Evolutionary conservation across 2,329 filamentous ascomycete species (phyloP).

Genomic region (Aureobasidium sp.): DNA sequence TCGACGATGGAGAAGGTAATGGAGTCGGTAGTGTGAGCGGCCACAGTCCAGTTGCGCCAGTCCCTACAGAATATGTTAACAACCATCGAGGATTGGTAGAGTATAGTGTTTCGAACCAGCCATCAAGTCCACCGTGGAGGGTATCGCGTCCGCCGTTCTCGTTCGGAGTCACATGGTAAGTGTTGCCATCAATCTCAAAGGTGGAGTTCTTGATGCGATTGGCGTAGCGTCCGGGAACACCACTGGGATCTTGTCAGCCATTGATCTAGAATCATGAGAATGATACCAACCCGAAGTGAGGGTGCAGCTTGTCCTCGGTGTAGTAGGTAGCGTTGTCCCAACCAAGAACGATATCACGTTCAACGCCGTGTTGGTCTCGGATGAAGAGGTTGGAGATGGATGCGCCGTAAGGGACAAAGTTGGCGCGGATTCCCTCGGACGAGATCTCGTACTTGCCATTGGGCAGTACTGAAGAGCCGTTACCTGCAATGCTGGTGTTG

Average conservation of each 20-base stretch:
- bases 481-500: slow-evolving; percentile 19
- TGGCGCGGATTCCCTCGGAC: slow-evolving; percentile 56
- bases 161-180: slow-evolving; percentile 43
- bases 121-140: slow-evolving; percentile 38
- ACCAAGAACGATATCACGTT: slow-evolving; percentile 63
- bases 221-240: slow-evolving; percentile 53
- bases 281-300: slow-evolving; percentile 50
- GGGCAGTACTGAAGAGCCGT: slow-evolving; percentile 20
- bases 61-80: slow-evolving; percentile 50
- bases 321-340: slow-evolving; percentile 72
- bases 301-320: slow-evolving; percentile 53
- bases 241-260: not conserved
- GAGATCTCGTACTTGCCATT: slow-evolving; percentile 62
- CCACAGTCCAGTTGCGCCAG: slow-evolving; percentile 63
- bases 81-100: slow-evolving; percentile 44
- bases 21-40: slow-evolving; percentile 55
- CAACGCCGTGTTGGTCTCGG: slow-evolving; percentile 58
- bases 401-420: slow-evolving; percentile 68
- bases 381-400: slow-evolving; percentile 64
- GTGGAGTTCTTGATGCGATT: slow-evolving; percentile 63
- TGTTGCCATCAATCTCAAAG: slow-evolving; percentile 41
- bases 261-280: not conserved
- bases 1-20: slow-evolving; percentile 72
- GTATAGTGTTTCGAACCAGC: slow-evolving; percentile 47
- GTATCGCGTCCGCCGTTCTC: slow-evolving; percentile 44